phyloP scores from a whole-genome alignment of 768 basidiomycete genomes.

The Rhizopogon roseolus region DNA sequence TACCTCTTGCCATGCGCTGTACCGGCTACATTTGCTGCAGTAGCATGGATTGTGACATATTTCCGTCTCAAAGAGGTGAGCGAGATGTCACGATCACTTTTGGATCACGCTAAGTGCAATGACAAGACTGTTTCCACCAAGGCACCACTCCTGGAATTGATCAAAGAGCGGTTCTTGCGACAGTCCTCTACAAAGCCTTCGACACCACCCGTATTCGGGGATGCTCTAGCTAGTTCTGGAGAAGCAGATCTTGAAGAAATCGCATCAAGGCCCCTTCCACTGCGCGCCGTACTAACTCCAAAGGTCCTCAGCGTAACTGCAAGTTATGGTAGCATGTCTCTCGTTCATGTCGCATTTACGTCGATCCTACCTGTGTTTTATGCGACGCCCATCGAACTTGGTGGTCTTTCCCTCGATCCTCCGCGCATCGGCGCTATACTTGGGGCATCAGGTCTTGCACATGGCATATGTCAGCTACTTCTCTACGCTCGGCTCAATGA shows the following conservation, averaged over 20 bases:
- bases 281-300: slow-evolving; percentile 45
- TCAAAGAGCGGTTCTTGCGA: neutral
- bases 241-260: neutral
- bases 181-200: neutral
- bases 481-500: slow-evolving; percentile 57
- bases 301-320: slow-evolving; percentile 53
- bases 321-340: slow-evolving; percentile 58
- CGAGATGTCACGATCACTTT: neutral
- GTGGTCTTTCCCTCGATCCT: slow-evolving; percentile 23
- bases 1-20: slow-evolving; percentile 72
- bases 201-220: neutral
- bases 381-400: slow-evolving; percentile 24
- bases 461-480: slow-evolving; percentile 49
- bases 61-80: slow-evolving; percentile 52
- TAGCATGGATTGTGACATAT: slow-evolving; percentile 46
- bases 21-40: slow-evolving; percentile 46
- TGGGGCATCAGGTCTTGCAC: slow-evolving; percentile 18
- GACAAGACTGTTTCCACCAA: neutral
- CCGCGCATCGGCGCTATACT: slow-evolving; percentile 25
- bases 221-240: neutral
- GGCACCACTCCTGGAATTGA: neutral
- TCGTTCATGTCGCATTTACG: slow-evolving; percentile 60
- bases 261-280: slow-evolving; percentile 30
- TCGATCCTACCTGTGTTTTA: slow-evolving; percentile 34
- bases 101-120: neutral